Evolutionary conservation across 2,329 filamentous ascomycete species (phyloP), one percentile per base, ranked within the genome.

Genomic region (Claviceps paspali): DNA sequence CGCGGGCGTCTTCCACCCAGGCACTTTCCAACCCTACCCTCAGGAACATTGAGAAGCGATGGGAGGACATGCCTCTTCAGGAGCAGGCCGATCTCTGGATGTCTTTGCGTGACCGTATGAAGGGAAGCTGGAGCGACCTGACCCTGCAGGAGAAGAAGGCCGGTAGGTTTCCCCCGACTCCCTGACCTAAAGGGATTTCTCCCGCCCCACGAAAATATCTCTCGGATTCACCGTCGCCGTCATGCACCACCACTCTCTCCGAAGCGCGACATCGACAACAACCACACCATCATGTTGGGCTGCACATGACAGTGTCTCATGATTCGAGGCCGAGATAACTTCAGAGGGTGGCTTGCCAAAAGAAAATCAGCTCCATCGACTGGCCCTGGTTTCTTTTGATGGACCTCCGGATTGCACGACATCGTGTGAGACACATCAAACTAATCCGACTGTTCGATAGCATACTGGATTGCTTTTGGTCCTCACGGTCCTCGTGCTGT

Each of bases 41-140:
- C 56, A 83, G 85, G 64, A 86, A 93, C 67, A 96, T 98, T 58
- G 91, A 98, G 79, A 95, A 94, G 80, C 76, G 91, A 70, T 98
- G 91, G 91, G 91, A 98, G 71, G 76, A 70, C 46, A 87, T 96
- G 83, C 87, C 88, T 42, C 85, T 91, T 47, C 86, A 94, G 73
- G 91, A 98, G 76, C 91, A 98, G 77, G 91, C 91, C 50, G 91
- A 98, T 60, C 71, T 98, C 53, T 98, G 91, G 91, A 98, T 98
- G 91, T 72, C 82, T 52, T 72, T 98, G 63, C 78, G 91, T 64
- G 91, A 98, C 68, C 82, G 91, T 58, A 98, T 98, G 91, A 95
- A 94, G 82, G 78, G 75, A 53, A 86, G 85, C 70, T 98, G 91
- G 91, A 76, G 80, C 57, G 85, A 96, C 58, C 70, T 98, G 68